Conservation (phyloP, 129 eudicot genomes). For the Flaveria robusta region DNA sequence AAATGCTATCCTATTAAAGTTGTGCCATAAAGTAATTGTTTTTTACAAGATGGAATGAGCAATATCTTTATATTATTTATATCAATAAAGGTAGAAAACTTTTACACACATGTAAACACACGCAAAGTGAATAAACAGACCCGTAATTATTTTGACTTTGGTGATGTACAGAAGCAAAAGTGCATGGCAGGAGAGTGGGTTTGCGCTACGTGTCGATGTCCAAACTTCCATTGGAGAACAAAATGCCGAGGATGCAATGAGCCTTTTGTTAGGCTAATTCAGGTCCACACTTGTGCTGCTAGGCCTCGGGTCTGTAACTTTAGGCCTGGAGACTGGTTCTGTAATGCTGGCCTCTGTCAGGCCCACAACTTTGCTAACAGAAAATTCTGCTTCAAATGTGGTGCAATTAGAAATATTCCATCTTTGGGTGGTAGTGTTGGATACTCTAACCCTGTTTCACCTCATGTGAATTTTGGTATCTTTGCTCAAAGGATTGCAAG, state of each 20-base stretch:
- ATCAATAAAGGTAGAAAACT: background rate
- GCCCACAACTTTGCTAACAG: constrained; percentile 35
- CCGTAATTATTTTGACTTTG: background rate
- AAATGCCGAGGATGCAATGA: constrained; percentile 24
- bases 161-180: constrained; percentile 8
- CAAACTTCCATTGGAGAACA: constrained; percentile 27
- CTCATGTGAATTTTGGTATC: background rate
- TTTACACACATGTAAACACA: background rate
- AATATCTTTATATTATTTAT: background rate
- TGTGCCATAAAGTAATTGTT: background rate
- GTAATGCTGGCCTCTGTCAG: constrained; percentile 20
- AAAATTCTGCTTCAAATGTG: constrained; percentile 26
- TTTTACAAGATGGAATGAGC: background rate
- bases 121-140: background rate
- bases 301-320: background rate
- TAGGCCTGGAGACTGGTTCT: constrained; percentile 36
- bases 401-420: background rate
- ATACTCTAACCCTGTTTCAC: background rate
- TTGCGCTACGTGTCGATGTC: constrained; percentile 20
- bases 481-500: background rate
- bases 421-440: background rate
- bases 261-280: background rate
- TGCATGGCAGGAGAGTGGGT: constrained; percentile 27
- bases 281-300: background rate
- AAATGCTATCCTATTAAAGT: background rate